Evolutionary conservation across 2,329 filamentous ascomycete species (phyloP).

Genomic region (Ophiosphaerella herpotricha): DNA sequence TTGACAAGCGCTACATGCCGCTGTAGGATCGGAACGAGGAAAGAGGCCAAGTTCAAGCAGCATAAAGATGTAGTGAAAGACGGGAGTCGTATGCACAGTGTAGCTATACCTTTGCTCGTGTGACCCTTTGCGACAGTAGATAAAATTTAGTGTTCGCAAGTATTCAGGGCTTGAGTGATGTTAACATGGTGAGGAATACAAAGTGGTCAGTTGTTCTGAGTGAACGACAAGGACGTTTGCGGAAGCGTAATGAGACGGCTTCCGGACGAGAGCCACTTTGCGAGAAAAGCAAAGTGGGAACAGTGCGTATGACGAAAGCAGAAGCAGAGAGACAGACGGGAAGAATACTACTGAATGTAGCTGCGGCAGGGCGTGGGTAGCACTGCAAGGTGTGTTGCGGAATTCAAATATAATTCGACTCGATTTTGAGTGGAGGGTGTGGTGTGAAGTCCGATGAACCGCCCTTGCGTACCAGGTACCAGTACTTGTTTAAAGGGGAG

Average conservation of each 20-base stretch:
- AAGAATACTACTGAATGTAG: slow-evolving; percentile 34
- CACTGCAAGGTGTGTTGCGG: slow-evolving; percentile 38
- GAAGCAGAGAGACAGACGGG: slow-evolving; percentile 39
- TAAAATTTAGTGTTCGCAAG: slow-evolving; percentile 24
- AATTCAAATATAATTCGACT: slow-evolving; percentile 39
- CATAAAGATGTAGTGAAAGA: slow-evolving; percentile 24
- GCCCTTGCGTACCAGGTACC: slow-evolving; percentile 37
- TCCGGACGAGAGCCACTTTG: slow-evolving; percentile 36
- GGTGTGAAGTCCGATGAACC: slow-evolving; percentile 30
- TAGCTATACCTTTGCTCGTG: slow-evolving; percentile 41
- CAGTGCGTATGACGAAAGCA: slow-evolving; percentile 27
- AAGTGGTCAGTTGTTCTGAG: slow-evolving; percentile 34
- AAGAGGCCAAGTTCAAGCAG: slow-evolving; percentile 41
- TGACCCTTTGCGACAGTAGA: slow-evolving; percentile 29
- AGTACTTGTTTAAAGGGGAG: slow-evolving; percentile 32
- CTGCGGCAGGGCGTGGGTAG: slow-evolving; percentile 20
- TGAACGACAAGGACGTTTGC: slow-evolving; percentile 39
- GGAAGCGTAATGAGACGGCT: slow-evolving; percentile 39
- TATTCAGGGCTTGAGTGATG: slow-evolving; percentile 32
- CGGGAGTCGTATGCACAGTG: slow-evolving; percentile 27
- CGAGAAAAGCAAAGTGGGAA: slow-evolving; percentile 41
- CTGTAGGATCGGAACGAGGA: slow-evolving; percentile 33
- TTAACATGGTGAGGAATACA: slow-evolving; percentile 41
- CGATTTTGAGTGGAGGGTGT: slow-evolving; percentile 27
- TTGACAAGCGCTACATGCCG: slow-evolving; percentile 38